phyloP scores from a whole-genome alignment of 129 eudicot genomes.

The Escallonia herrerae region DNA sequence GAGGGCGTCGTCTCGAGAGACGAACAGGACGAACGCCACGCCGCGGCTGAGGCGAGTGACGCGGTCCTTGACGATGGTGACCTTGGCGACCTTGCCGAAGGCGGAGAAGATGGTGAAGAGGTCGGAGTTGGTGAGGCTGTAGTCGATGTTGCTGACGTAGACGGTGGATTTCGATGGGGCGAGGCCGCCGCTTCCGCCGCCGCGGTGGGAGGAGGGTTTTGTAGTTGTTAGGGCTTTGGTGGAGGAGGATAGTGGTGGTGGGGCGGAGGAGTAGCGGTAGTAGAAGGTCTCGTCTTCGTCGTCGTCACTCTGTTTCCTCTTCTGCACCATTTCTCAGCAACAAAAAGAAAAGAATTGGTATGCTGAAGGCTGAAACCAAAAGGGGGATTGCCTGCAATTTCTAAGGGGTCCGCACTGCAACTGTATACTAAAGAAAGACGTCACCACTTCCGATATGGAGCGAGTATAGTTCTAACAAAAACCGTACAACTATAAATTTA shows the following conservation, averaged over 20 bases:
- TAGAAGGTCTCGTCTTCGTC: constrained; percentile 78
- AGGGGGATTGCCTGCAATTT: too few species aligned
- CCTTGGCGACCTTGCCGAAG: constrained; percentile 91
- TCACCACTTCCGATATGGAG: too few species aligned
- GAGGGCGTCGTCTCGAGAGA: constrained; percentile 61
- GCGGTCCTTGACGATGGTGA: constrained; percentile 70
- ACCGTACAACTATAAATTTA: too few species aligned
- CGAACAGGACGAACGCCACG: constrained; percentile 85
- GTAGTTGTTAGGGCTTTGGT: constrained; percentile 32
- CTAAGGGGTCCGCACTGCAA: too few species aligned
- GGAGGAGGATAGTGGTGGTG: constrained; percentile 32
- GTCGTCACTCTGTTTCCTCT: constrained; percentile 34
- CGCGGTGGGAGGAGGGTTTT: constrained; percentile 13
- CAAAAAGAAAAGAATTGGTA: too few species aligned
- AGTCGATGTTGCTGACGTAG: constrained; percentile 75
- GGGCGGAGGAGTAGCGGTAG: constrained; percentile 58
- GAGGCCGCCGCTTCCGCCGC: constrained; percentile 58
- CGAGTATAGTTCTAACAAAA: too few species aligned
- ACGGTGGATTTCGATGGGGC: constrained; percentile 97
- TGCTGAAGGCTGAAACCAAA: too few species aligned
- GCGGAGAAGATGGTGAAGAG: constrained; percentile 87
- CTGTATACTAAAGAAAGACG: too few species aligned
- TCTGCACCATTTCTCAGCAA: constrained; percentile 32
- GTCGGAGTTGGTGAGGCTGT: constrained; percentile 72
- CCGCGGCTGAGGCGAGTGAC: constrained; percentile 78